Base-by-base conservation (phyloP, 495 filamentous ascomycete species). In the Chaetomium tenue region DNA sequence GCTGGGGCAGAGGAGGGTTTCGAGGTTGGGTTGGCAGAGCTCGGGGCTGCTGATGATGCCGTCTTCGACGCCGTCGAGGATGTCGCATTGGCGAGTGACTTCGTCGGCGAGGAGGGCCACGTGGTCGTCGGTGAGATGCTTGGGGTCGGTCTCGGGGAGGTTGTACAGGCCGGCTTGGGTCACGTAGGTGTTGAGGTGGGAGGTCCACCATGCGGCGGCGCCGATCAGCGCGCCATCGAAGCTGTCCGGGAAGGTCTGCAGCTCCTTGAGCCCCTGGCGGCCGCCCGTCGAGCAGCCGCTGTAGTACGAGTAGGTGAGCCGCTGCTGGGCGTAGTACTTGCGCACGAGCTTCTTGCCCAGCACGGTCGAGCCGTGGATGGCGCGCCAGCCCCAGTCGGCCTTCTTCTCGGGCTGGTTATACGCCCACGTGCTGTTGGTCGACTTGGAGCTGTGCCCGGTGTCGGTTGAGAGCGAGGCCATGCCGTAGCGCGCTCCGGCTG, bases 141-240 rank as follows among this genome's bases (percentile, higher is more conserved):
- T 78, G 0, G 78, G 69, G 5, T 77, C 79, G 16, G 73, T 67
- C 2, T 71, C 62, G 0, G 79, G 77, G 2, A 76, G 67, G 60
- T 78, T 76, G 61, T 71, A 71, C 20, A 71, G 68, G 37, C 69
- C 68, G 22, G 74, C 63, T 56, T 68, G 65, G 22, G 72, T 64
- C 5, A 50, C 72, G 75, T 76, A 82, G 0, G 72, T 66, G 60
- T 79, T 73, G 13, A 80, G 63, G 64, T 83, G 79, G 22, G 69
- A 75, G 0, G 74, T 79, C 76, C 78, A 82, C 83, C 74, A 82
- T 13, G 77, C 79, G 44, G 80, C 83, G 11, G 85, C 79, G 5
- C 87, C 87, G 22, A 84, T 82, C 8, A 90, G 72, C 9, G 88
- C 81, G 18, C 89, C 89, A 71, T 91, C 87, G 58, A 88, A 85